Evolutionary conservation across 2,329 filamentous ascomycete genomes (phyloP), one percentile per base, ranked within the genome.

Genomic region (Sporothrix sp.): DNA sequence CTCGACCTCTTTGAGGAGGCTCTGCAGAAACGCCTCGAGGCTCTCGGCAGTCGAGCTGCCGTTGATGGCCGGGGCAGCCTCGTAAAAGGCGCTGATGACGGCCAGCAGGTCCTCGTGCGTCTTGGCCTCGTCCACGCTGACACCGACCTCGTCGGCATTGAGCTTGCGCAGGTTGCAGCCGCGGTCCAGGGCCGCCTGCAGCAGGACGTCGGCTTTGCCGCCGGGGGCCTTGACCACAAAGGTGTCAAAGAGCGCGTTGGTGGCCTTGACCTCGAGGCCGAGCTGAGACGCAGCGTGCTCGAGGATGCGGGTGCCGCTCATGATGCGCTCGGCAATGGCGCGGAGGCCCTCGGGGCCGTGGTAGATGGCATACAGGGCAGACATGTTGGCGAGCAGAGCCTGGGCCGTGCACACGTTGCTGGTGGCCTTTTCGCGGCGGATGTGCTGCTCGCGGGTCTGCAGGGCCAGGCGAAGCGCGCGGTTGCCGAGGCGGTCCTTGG

Each of bases 381-480:
- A 91, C 87, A 96, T 96, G 67, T 97, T 97, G 33, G 91, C 91
- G 47, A 96, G 74, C 23, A 97, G 72, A 8, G 91, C 91, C 68
- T 97, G 91, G 1, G 91, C 90, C 1, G 91, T 97, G 71, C 91
- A 97, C 53, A 96, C 90, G 63, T 97, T 97, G 72, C 89, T 95
- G 2, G 91, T 97, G 1, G 91, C 91, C 76, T 96, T 96, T 66
- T 97, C 91, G 62, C 91, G 80, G 57, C 91, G 80, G 64, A 97
- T 96, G 66, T 97, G 91, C 71, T 97, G 91, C 70, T 97, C 91
- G 60, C 91, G 78, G 9, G 91, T 96, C 69, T 97, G 91, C 48
- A 96, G 71, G 16, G 91, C 86, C 62, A 96, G 70, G 60, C 91
- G 78, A 57, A 94, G 82, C 5, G 90, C 91, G 11, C 78, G 82